Conservation (phyloP, 768 basidiomycete species). For the Amanita inopinata region DNA sequence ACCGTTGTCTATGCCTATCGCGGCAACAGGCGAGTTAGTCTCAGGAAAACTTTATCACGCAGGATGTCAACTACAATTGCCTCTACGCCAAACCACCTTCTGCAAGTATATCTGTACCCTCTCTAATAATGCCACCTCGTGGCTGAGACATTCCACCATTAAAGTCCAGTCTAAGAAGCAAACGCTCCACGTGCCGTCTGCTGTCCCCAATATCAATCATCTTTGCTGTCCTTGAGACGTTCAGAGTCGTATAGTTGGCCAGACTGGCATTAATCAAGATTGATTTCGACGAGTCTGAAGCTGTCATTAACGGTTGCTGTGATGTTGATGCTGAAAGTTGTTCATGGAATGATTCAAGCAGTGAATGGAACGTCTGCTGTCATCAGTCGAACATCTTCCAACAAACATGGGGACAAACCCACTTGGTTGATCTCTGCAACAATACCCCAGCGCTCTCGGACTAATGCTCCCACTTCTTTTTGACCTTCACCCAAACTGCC, state of each 20-base stretch:
- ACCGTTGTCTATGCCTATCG: too few species aligned
- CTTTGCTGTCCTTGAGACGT: slow-evolving; percentile 39
- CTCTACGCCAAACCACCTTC: slow-evolving; percentile 27
- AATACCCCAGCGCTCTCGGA: slow-evolving; percentile 55
- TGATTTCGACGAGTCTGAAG: slow-evolving; percentile 67
- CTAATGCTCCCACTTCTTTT: slow-evolving; percentile 60
- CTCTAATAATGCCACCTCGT: slow-evolving; percentile 18
- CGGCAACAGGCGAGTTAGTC: too few species aligned
- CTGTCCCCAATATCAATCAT: slow-evolving; percentile 54
- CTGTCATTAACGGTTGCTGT: slow-evolving; percentile 55
- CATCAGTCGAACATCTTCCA: background rate
- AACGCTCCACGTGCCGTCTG: slow-evolving; percentile 71
- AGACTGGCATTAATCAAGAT: slow-evolving; percentile 48
- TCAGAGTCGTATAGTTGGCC: slow-evolving; percentile 44
- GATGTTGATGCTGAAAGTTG: slow-evolving; percentile 69
- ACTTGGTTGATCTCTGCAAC: slow-evolving; percentile 79
- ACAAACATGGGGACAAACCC: slow-evolving; percentile 12
- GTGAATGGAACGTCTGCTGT: slow-evolving; percentile 51
- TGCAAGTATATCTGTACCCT: slow-evolving; percentile 30
- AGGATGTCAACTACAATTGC: background rate
- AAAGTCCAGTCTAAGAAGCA: slow-evolving; percentile 77
- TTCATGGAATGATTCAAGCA: slow-evolving; percentile 72
- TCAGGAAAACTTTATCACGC: background rate
- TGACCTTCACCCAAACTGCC: slow-evolving; percentile 56
- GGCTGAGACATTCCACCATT: slow-evolving; percentile 65